These are phyloP conservation scores for Wickerhamomyces alni DNA, from an alignment of 805 yeast species.

Conservation along the genomic window DNA sequence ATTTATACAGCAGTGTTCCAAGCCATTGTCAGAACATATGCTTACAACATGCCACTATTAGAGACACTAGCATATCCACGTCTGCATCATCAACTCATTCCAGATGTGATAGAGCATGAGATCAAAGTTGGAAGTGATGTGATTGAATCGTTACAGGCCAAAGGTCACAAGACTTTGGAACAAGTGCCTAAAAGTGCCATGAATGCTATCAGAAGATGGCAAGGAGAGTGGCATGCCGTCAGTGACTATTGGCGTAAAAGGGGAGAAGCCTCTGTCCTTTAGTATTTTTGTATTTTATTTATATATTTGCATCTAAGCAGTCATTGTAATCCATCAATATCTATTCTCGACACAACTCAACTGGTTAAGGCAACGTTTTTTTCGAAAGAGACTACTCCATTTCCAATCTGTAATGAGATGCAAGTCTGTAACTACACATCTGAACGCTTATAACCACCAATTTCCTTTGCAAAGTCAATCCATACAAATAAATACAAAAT, in stretches of 20 bases:
- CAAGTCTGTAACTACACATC: too few relatives aligned
- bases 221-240: constrained; percentile 55
- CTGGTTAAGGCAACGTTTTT: too few relatives aligned
- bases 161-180: constrained; percentile 45
- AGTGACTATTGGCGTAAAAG: constrained; percentile 88
- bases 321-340: too few relatives aligned
- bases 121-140: constrained; percentile 39
- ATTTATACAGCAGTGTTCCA: constrained; percentile 81
- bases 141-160: constrained; percentile 27
- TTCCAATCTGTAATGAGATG: too few relatives aligned
- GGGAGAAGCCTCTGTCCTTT: constrained; percentile 54
- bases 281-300: background rate
- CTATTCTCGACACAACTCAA: too few relatives aligned
- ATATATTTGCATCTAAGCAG: background rate
- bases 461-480: too few relatives aligned
- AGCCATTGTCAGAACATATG: constrained; percentile 63
- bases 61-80: constrained; percentile 77
- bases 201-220: constrained; percentile 44
- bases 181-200: constrained; percentile 46
- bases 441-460: too few relatives aligned
- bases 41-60: constrained; percentile 50
- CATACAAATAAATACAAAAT: too few relatives aligned
- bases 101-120: constrained; percentile 63
- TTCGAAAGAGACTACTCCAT: too few relatives aligned
- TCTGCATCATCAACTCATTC: constrained; percentile 84